Conservation (phyloP, 2,329 filamentous ascomycete species). For the Paecilomyces sp. region DNA sequence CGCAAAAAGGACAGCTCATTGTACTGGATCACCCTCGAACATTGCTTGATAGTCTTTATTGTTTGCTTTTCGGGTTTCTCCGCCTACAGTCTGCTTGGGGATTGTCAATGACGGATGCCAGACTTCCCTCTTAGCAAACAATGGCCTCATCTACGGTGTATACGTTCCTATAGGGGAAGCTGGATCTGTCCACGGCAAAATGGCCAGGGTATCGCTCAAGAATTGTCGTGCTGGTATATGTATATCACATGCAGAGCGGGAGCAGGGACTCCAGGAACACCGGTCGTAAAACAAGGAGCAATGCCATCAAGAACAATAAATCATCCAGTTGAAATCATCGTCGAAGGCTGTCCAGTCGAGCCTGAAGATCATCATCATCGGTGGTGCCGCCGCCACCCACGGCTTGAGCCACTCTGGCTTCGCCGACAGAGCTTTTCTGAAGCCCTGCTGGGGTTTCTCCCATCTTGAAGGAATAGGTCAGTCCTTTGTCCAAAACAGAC, state of each 20-base stretch:
- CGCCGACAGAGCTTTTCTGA: conserved; percentile 64
- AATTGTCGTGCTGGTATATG: neutral
- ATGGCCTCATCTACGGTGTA: neutral
- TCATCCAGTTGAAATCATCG: conserved; percentile 29
- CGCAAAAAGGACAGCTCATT: too few species aligned
- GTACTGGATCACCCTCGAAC: neutral
- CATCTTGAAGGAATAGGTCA: conserved; percentile 51
- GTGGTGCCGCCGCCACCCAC: conserved; percentile 54
- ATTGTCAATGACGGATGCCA: neutral
- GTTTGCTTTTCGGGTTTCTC: neutral
- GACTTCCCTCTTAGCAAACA: neutral
- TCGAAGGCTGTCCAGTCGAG: conserved; percentile 79
- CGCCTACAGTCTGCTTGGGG: neutral
- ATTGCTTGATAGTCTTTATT: neutral
- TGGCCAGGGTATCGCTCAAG: neutral
- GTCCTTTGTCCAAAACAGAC: conserved; percentile 1
- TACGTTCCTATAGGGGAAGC: neutral
- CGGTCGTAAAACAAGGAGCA: neutral
- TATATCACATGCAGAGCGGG: neutral
- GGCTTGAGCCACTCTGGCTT: conserved; percentile 78
- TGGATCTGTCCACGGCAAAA: neutral
- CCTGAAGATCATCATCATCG: conserved; percentile 85
- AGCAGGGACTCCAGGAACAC: neutral
- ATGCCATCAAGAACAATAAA: neutral
- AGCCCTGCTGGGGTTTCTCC: conserved; percentile 85